Evolutionary conservation across 2,329 filamentous ascomycete species (phyloP).

Genomic region (Penicillium concentricum): DNA sequence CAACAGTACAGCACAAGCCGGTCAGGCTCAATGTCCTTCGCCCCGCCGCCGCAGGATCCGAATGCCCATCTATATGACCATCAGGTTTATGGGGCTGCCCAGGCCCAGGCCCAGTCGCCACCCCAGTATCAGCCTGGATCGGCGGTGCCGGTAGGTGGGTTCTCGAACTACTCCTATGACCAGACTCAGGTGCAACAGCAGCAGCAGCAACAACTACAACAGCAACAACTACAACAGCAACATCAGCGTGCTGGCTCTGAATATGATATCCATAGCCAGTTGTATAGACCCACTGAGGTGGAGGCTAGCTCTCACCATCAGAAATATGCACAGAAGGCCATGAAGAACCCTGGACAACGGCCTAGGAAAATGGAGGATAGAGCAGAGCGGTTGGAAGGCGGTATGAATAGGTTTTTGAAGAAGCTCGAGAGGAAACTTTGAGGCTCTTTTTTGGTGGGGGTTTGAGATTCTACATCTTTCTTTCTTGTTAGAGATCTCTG

Average conservation of each 20-base stretch:
- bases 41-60: constrained; percentile 27
- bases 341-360: constrained; percentile 33
- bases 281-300: constrained; percentile 47
- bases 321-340: constrained; percentile 33
- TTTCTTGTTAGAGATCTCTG: background rate
- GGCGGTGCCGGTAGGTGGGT: constrained; percentile 35
- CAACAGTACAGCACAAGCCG: constrained; percentile 10
- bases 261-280: constrained; percentile 48
- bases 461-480: background rate
- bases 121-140: constrained; percentile 14
- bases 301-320: constrained; percentile 41
- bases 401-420: constrained; percentile 47
- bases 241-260: constrained; percentile 25
- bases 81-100: constrained; percentile 21
- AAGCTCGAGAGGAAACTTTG: constrained; percentile 45
- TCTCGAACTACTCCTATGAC: constrained; percentile 45
- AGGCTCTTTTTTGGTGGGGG: background rate
- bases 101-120: constrained; percentile 15
- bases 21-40: constrained; percentile 29
- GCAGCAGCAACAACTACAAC: constrained; percentile 5
- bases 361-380: constrained; percentile 41
- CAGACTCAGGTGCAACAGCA: constrained; percentile 19
- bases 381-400: constrained; percentile 41
- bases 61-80: constrained; percentile 38
- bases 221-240: constrained; percentile 17